Evolutionary conservation across 345 rosid species (phyloP), one percentile per base, ranked within the genome.

Genomic region (Melastoma malabathricum): DNA sequence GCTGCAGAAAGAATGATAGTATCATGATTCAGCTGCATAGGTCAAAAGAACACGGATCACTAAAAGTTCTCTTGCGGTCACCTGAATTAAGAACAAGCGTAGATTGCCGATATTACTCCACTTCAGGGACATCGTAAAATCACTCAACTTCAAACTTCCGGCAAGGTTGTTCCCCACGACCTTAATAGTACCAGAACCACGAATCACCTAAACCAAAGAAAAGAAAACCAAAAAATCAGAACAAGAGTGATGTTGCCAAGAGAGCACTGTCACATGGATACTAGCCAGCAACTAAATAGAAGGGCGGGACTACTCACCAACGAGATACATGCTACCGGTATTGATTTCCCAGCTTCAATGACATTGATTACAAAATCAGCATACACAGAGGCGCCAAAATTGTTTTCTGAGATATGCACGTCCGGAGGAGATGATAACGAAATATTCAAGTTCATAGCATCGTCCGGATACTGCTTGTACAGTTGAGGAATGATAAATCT

Each of bases 31-130:
- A 34, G 41, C 12, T 12, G 15, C 12, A 18, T n/a, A 51, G 22
- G 15, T 50, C 1, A 12, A 15, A 50, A 29, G 10, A 31, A 15
- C 8, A 22, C n/a, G 39, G 19, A 51, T 8, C 0, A 34, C 13
- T 15, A 1, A 10, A 51, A 15, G 34, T 17, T 41, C n/a, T 18
- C 13, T 17, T 44, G 15, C 7, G 5, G 17, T 18, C 81, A 84
- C 98, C 95, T 84, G 87, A 52, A 92, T 69, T 49, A 92, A 75
- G 70, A 52, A 70, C 61, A 92, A 47, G 39, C 67, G 93, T 46
- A 92, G 87, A 68, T 74, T 84, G 55, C 98, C 98, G 43, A 92
- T 67, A 31, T 81, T 57, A 75, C 96, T 87, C 98, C 98, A 92
- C 46, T 82, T 76, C 66, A 82, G 67, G 29, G 89, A 72, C 96